Percentiles rank a stretch among this genome's conserved stretches.
These are phyloP conservation scores for Neofusicoccum kwambonambiense DNA, from an alignment of 2,329 filamentous ascomycete species.

Conservation along the genomic window DNA sequence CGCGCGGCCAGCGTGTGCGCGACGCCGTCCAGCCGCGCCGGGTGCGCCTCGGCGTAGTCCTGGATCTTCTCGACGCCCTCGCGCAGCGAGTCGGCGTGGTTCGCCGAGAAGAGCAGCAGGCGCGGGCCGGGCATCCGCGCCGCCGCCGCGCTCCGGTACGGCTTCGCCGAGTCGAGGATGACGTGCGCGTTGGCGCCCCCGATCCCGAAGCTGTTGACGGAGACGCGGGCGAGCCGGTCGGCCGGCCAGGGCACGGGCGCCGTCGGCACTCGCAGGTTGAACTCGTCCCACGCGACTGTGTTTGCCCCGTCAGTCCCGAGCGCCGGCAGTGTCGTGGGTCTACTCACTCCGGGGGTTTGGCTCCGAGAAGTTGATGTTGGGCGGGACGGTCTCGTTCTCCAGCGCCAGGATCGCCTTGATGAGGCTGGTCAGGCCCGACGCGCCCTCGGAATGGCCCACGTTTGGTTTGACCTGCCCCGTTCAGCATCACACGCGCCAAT, in stretches of 20 bases:
- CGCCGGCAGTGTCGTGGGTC: too few species aligned
- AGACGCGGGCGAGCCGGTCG: conserved; percentile 11
- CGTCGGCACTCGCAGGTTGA: conserved; percentile 15
- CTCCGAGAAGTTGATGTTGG: conserved; percentile 34
- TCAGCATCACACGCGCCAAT: neutral
- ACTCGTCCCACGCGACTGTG: conserved; percentile 18
- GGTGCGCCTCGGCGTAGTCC: neutral
- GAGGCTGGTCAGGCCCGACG: conserved; percentile 43
- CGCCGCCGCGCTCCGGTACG: neutral
- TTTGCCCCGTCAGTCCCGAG: neutral
- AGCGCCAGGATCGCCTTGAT: conserved; percentile 46
- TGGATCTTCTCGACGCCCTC: neutral
- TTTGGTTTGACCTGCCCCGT: conserved; percentile 19
- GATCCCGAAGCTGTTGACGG: conserved; percentile 18
- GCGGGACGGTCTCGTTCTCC: conserved; percentile 41
- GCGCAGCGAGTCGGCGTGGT: conserved; percentile 20
- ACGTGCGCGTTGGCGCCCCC: conserved; percentile 20
- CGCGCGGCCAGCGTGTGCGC: conserved; percentile 23
- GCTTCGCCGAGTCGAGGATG: neutral
- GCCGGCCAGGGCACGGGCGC: conserved; percentile 16
- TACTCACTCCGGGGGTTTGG: conserved; percentile 18
- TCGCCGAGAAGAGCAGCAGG: conserved; percentile 24
- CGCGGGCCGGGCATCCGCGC: conserved; percentile 1
- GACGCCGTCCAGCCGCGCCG: conserved; percentile 12
- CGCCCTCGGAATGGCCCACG: conserved; percentile 47